These are phyloP conservation scores for Leptodontidium sp. DNA, from an alignment of 2,329 filamentous ascomycete species.

Conservation along the genomic window DNA sequence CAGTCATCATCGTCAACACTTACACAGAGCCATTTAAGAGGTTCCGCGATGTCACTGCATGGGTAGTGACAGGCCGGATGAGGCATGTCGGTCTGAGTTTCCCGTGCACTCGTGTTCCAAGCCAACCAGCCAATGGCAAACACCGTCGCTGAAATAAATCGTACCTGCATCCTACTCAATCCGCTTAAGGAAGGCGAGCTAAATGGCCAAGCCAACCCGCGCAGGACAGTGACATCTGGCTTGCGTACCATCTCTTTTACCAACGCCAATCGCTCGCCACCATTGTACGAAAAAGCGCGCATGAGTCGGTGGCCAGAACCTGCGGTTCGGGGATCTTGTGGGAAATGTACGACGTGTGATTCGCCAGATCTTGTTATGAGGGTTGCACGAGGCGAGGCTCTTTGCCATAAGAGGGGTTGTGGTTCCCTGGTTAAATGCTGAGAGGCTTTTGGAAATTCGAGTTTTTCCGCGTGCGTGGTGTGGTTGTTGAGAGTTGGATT, in stretches of 20 bases:
- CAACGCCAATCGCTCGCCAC: slow-evolving; percentile 1
- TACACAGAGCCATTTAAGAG: too few species aligned
- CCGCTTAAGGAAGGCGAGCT: neutral
- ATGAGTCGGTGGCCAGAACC: neutral
- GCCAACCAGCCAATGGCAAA: neutral
- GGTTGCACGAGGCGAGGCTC: slow-evolving; percentile 10
- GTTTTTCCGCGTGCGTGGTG: neutral
- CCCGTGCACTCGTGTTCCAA: neutral
- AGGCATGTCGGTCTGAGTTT: slow-evolving; percentile 1
- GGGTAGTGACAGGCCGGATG: neutral
- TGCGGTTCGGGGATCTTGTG: neutral
- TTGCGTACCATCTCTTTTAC: slow-evolving; percentile 2
- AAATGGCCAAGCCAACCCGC: neutral
- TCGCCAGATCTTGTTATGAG: slow-evolving; percentile 10
- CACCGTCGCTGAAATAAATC: neutral
- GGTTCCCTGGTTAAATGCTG: neutral
- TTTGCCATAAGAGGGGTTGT: slow-evolving; percentile 4
- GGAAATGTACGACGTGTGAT: slow-evolving; percentile 2
- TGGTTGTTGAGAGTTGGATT: neutral
- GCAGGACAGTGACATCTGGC: slow-evolving; percentile 14
- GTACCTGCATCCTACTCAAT: slow-evolving; percentile 10
- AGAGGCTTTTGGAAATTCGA: neutral
- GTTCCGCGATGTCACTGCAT: neutral
- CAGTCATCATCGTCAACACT: too few species aligned
- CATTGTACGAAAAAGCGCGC: neutral